Evolutionary conservation across 495 filamentous ascomycete genomes (phyloP).

Genomic region (Xylaria longipes): DNA sequence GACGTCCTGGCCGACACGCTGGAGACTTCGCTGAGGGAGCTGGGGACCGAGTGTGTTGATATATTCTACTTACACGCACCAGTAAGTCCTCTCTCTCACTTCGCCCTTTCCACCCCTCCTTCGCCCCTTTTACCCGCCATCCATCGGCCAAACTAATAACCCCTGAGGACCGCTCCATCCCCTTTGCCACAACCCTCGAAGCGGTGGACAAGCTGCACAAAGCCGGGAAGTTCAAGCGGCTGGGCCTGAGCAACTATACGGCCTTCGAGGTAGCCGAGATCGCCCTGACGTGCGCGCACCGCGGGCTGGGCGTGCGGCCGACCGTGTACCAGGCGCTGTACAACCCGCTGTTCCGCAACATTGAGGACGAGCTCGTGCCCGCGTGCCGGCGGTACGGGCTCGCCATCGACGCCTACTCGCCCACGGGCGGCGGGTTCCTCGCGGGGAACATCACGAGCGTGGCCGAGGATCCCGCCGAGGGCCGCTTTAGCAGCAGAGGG

Average conservation of each 20-base stretch:
- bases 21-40: slow-evolving; percentile 68
- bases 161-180: slow-evolving; percentile 64
- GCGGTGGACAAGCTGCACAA: slow-evolving; percentile 75
- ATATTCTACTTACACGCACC: slow-evolving; percentile 86
- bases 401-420: slow-evolving; percentile 81
- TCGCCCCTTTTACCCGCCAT: neutral
- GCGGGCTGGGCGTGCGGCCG: slow-evolving; percentile 67
- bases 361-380: slow-evolving; percentile 77
- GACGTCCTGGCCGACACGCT: slow-evolving; percentile 46
- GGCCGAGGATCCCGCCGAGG: slow-evolving; percentile 64
- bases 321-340: slow-evolving; percentile 70
- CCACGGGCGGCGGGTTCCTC: slow-evolving; percentile 77
- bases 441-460: slow-evolving; percentile 63
- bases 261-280: slow-evolving; percentile 87
- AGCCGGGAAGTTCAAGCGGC: slow-evolving; percentile 77
- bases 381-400: slow-evolving; percentile 78
- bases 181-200: slow-evolving; percentile 73
- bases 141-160: neutral
- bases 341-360: slow-evolving; percentile 67
- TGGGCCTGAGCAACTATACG: slow-evolving; percentile 80
- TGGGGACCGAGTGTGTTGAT: slow-evolving; percentile 75
- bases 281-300: slow-evolving; percentile 71
- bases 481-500: slow-evolving; percentile 64
- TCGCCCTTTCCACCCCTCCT: neutral
- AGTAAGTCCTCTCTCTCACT: slow-evolving; percentile 13